Percentiles rank a stretch among this genome's conserved stretches.
Evolutionary conservation across 2,329 filamentous ascomycete species (phyloP).

Genomic region (Epicoccum nigrum): DNA sequence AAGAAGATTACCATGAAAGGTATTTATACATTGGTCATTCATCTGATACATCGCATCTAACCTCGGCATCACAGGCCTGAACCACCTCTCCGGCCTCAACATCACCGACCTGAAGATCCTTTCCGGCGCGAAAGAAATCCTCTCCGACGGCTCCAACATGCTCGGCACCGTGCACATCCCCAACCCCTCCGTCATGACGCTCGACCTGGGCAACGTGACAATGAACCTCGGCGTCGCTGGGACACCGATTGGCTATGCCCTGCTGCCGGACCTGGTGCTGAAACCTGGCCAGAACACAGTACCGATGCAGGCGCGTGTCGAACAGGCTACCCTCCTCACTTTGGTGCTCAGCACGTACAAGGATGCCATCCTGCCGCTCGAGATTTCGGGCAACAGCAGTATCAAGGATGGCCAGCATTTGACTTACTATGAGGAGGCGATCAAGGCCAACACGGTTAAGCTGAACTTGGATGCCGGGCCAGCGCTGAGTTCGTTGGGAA

Average conservation of each 20-base stretch:
- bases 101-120: constrained; percentile 60
- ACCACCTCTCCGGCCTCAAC: constrained; percentile 60
- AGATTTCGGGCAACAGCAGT: constrained; percentile 61
- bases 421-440: constrained; percentile 62
- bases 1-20: constrained; percentile 64
- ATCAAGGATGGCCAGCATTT: constrained; percentile 59
- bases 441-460: constrained; percentile 59
- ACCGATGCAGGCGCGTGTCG: constrained; percentile 60
- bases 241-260: constrained; percentile 60
- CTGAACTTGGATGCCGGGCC: constrained; percentile 56
- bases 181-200: constrained; percentile 68
- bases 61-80: constrained; percentile 54
- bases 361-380: constrained; percentile 61
- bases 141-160: constrained; percentile 64
- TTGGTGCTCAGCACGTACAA: constrained; percentile 58
- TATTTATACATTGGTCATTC: constrained; percentile 31
- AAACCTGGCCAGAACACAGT: constrained; percentile 64
- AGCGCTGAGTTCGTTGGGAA: constrained; percentile 34
- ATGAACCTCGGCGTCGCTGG: constrained; percentile 65
- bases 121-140: constrained; percentile 34
- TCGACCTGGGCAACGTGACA: constrained; percentile 70
- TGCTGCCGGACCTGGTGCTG: constrained; percentile 65
- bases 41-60: neutral
- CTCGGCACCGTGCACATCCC: constrained; percentile 64
- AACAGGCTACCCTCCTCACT: constrained; percentile 57